A percentile compares a stretch with the other conserved stretches of the same genome.
phyloP scores from a whole-genome alignment of 2,329 filamentous ascomycete genomes.

The Sporothrix dimorphospora region DNA sequence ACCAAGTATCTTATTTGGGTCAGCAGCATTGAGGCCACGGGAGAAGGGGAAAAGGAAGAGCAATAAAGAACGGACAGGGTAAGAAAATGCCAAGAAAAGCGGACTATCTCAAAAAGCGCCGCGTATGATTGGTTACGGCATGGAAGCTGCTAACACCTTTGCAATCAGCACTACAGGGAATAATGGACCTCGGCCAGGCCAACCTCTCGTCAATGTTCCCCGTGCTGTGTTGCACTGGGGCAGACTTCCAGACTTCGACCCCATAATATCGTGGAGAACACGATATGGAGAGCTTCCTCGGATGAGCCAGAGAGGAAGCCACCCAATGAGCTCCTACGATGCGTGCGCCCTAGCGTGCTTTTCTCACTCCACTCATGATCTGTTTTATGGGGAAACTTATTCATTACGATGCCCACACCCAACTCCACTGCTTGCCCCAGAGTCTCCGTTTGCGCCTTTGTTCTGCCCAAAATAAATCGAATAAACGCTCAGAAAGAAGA shows the following conservation, averaged over 20 bases:
- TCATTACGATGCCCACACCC: not conserved
- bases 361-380: slow-evolving; percentile 22
- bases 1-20: not conserved
- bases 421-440: not conserved
- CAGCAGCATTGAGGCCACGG: not conserved
- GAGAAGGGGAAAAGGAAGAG: not conserved
- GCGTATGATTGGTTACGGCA: not conserved
- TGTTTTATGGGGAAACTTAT: slow-evolving; percentile 22
- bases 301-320: not conserved
- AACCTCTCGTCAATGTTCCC: not conserved
- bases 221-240: not conserved
- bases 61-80: not conserved
- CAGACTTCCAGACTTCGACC: not conserved
- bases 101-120: not conserved
- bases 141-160: not conserved
- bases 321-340: not conserved
- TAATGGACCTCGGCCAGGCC: slow-evolving; percentile 9
- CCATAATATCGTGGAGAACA: slow-evolving; percentile 14
- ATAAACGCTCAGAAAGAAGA: not conserved
- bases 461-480: not conserved
- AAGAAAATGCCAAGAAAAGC: not conserved
- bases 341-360: slow-evolving; percentile 5
- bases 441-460: not conserved
- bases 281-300: slow-evolving; percentile 4
- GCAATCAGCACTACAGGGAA: not conserved